phyloP scores from a whole-genome alignment of 768 basidiomycete species.

The Tephrocybe sp. region DNA sequence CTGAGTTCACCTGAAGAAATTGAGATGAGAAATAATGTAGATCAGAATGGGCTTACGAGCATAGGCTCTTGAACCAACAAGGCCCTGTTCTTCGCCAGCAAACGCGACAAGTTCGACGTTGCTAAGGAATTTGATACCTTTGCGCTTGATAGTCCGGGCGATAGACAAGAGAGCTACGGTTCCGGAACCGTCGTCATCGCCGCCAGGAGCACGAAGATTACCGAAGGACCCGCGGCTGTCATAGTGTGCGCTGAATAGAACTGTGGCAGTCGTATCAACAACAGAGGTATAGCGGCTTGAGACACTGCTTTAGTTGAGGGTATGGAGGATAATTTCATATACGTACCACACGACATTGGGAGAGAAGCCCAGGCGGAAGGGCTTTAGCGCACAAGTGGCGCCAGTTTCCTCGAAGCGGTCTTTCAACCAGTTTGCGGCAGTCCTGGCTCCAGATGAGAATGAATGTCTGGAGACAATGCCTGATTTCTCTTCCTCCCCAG shows the following conservation, averaged over 20 bases:
- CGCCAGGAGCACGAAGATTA: slow-evolving; percentile 59
- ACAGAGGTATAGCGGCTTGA: slow-evolving; percentile 57
- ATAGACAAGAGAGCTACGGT: slow-evolving; percentile 77
- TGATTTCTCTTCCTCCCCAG: slow-evolving; percentile 77
- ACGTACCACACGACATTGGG: slow-evolving; percentile 87
- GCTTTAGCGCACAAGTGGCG: slow-evolving; percentile 64
- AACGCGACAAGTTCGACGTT: slow-evolving; percentile 83
- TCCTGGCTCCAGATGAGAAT: slow-evolving; percentile 63
- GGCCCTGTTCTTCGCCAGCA: slow-evolving; percentile 91
- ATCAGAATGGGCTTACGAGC: slow-evolving; percentile 58
- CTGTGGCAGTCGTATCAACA: slow-evolving; percentile 58
- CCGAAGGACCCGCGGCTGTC: slow-evolving; percentile 92
- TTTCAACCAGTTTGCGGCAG: slow-evolving; percentile 77
- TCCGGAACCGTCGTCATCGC: slow-evolving; percentile 54
- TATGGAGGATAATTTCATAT: background rate
- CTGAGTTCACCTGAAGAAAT: slow-evolving; percentile 54
- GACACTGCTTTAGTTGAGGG: background rate
- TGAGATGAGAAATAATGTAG: background rate
- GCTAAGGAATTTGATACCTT: slow-evolving; percentile 67
- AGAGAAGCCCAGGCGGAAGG: slow-evolving; percentile 72
- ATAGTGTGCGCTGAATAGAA: slow-evolving; percentile 85
- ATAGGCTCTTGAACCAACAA: slow-evolving; percentile 77
- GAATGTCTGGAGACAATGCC: slow-evolving; percentile 81
- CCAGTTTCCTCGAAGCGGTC: slow-evolving; percentile 71
- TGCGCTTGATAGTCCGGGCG: slow-evolving; percentile 69